A percentile compares a stretch with the other conserved stretches of the same genome.
These are phyloP conservation scores for Fusarium pseudoanthophilum DNA, from an alignment of 2,329 filamentous ascomycete genomes.

Conservation along the genomic window DNA sequence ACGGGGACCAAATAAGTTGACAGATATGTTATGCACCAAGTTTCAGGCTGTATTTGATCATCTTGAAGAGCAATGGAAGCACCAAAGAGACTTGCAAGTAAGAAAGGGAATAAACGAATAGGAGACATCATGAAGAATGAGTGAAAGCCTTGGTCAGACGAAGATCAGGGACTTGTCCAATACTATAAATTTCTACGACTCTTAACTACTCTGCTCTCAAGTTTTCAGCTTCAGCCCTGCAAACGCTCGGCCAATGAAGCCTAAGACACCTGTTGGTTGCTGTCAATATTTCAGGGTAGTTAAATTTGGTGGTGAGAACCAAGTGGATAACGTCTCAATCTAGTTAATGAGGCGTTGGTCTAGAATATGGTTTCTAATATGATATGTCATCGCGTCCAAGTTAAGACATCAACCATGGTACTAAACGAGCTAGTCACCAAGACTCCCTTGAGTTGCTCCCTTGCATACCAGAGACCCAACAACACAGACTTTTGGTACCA, in stretches of 20 bases:
- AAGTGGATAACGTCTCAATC: not conserved
- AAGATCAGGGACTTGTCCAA: not conserved
- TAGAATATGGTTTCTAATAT: not conserved
- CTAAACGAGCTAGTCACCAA: not conserved
- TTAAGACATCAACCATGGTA: not conserved
- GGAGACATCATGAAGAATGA: not conserved
- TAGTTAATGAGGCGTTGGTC: not conserved
- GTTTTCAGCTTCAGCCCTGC: not conserved
- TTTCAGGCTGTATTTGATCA: not conserved
- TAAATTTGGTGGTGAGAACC: not conserved
- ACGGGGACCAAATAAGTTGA: not conserved
- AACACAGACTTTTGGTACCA: not conserved
- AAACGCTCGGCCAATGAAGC: not conserved
- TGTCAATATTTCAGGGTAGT: too few relatives aligned
- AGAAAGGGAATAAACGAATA: not conserved
- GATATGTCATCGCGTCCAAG: not conserved
- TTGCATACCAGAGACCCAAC: not conserved
- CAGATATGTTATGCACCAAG: conserved; percentile 8
- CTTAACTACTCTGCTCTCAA: not conserved
- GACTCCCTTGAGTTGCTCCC: not conserved
- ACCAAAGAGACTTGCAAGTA: not conserved
- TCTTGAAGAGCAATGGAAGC: not conserved
- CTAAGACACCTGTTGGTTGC: not conserved
- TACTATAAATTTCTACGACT: not conserved
- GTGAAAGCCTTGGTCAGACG: too few relatives aligned